Evolutionary conservation across 2,329 filamentous ascomycete species (phyloP).

Genomic region (Arthrocladium fulminans): DNA sequence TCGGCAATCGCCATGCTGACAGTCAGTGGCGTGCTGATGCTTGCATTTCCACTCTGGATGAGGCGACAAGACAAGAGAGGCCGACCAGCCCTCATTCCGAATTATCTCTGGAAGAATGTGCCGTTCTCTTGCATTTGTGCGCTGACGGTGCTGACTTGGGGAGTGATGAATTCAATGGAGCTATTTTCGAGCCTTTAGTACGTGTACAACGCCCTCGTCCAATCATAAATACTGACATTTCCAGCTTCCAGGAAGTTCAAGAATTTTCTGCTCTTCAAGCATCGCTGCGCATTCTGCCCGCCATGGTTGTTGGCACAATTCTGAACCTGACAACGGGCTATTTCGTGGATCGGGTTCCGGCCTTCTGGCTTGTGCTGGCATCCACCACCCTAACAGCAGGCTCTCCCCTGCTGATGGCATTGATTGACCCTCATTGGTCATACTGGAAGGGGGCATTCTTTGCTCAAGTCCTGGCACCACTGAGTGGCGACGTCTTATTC

Average conservation of each 20-base stretch:
- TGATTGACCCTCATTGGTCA: conserved; percentile 39
- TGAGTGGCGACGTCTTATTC: conserved; percentile 36
- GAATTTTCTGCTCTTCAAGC: conserved; percentile 36
- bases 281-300: conserved; percentile 39
- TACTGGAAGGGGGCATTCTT: conserved; percentile 46
- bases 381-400: conserved; percentile 37
- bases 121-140: conserved; percentile 49
- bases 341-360: conserved; percentile 37
- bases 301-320: conserved; percentile 26
- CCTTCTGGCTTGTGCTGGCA: conserved; percentile 33
- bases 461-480: conserved; percentile 24
- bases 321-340: conserved; percentile 40
- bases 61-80: conserved; percentile 38
- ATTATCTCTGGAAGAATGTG: conserved; percentile 51
- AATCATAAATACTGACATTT: conserved; percentile 7
- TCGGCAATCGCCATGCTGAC: conserved; percentile 40
- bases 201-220: conserved; percentile 18
- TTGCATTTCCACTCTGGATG: conserved; percentile 48
- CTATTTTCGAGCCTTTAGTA: conserved; percentile 43
- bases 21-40: conserved; percentile 36
- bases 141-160: conserved; percentile 40
- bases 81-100: conserved; percentile 51
- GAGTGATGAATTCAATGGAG: conserved; percentile 41
- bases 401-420: conserved; percentile 48
- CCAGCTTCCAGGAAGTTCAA: conserved; percentile 41